These are phyloP conservation scores for Suhomyces anneliseae DNA, from an alignment of 1,139 yeast genomes.

Conservation along the genomic window DNA sequence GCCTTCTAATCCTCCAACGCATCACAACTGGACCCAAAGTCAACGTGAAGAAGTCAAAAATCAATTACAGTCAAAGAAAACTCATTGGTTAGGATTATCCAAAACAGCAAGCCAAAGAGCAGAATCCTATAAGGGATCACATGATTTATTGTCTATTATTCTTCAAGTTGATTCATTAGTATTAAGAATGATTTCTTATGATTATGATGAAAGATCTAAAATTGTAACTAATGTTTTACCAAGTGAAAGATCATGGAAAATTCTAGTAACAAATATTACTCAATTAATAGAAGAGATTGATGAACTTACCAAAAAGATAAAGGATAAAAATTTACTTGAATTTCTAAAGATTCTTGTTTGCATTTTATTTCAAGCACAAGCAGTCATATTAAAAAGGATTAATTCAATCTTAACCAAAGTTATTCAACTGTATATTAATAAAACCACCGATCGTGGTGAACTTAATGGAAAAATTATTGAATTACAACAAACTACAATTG, in stretches of 20 bases:
- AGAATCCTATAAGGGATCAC: conserved; percentile 20
- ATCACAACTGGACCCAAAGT: conserved; percentile 5
- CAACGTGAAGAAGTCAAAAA: conserved; percentile 22
- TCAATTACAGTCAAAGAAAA: conserved; percentile 22
- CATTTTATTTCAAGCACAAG: conserved; percentile 30
- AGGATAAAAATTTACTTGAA: conserved; percentile 20
- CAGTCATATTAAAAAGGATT: conserved; percentile 30
- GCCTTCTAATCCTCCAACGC: conserved; percentile 5
- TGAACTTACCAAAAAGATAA: conserved; percentile 13
- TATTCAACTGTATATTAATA: conserved; percentile 24
- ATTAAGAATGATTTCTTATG: conserved; percentile 31
- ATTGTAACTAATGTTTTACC: conserved; percentile 25
- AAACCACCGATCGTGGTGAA: conserved; percentile 17
- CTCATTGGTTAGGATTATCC: conserved; percentile 32
- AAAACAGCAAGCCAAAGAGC: conserved; percentile 27
- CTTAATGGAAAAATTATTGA: conserved; percentile 28
- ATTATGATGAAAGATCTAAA: conserved; percentile 37
- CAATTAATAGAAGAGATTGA: conserved; percentile 25
- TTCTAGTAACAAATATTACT: conserved; percentile 28
- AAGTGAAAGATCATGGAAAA: conserved; percentile 39
- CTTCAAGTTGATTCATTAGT: conserved; percentile 36
- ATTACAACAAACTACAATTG: conserved; percentile 28
- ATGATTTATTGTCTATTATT: conserved; percentile 24
- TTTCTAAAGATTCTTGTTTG: conserved; percentile 31
- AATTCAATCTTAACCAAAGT: conserved; percentile 28